Base-by-base conservation (phyloP, 441 rosid genomes). In the Croton laevigatus region DNA sequence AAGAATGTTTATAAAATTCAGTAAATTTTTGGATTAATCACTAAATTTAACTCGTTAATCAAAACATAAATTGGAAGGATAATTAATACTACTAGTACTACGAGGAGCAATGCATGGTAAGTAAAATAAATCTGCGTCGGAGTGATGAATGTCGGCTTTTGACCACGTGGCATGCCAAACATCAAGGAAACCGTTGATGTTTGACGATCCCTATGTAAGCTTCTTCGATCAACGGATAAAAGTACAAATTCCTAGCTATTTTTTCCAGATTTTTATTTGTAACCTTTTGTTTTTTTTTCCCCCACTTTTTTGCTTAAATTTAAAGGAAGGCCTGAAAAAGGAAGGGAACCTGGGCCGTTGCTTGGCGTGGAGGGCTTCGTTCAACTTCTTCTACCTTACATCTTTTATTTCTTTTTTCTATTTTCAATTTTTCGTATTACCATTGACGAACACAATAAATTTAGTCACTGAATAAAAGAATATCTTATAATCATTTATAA, bases 321-420 rank as follows among this genome's bases (percentile, higher is more conserved):
- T 69, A 75, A 81, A 80, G 82, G 72, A 71, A 78, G 71, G 84
- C 71, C 81, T 71, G 82, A 63, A 78, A 85, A 83, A 71, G 83
- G 71, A 73, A 64, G 62, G 65, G 81, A 61, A 78, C 74, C 78
- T 12, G 58, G 68, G 78, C 65, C 83, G 76, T 83, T 86, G 86
- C 87, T 81, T 83, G 87, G 74, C 81, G 61, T 65, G 80, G 82
- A 75, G 83, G 84, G 67, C 73, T 83, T 59, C 72, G 73, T 66
- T 45, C 32, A n/a, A n/a, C n/a, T n/a, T n/a, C n/a, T n/a, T n/a
- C n/a, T 16, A 22, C 17, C 64, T 37, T 46, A 65, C 55, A 1
- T 5, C 44, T 71, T 8, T 53, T 38, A n/a, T n/a, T n/a, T 17
- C 0, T 2, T 19, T 55, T 6, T 38, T 3, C 1, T 22, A 9